Conservation (phyloP, 1,284 basidiomycete genomes). For the Ustilago curta region DNA sequence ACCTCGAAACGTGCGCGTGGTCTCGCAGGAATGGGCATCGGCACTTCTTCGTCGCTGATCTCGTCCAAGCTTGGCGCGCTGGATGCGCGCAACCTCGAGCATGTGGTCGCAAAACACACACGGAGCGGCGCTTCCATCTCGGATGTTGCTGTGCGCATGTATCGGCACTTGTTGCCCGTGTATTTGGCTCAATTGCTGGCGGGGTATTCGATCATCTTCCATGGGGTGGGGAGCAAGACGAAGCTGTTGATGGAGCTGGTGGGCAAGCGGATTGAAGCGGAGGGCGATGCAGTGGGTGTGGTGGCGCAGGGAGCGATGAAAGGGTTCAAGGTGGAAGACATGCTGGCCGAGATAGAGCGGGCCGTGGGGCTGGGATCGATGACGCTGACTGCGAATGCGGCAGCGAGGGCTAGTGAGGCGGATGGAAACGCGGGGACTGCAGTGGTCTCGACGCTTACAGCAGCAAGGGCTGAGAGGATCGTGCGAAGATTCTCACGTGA, state of each 20-base stretch:
- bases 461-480: conserved; percentile 41
- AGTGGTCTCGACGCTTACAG: conserved; percentile 35
- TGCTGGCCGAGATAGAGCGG: conserved; percentile 38
- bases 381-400: conserved; percentile 14
- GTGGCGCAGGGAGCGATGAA: conserved; percentile 52
- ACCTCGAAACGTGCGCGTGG: conserved; percentile 40
- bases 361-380: conserved; percentile 33
- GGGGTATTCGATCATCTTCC: conserved; percentile 50
- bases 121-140: conserved; percentile 17
- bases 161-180: conserved; percentile 37
- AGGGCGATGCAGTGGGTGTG: conserved; percentile 50
- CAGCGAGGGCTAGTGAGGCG: conserved; percentile 1
- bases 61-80: conserved; percentile 34
- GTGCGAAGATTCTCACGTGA: conserved; percentile 20
- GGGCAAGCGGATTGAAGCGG: conserved; percentile 20
- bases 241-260: conserved; percentile 34
- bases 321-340: conserved; percentile 53
- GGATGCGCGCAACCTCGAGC: conserved; percentile 29
- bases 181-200: conserved; percentile 46
- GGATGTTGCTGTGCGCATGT: conserved; percentile 35
- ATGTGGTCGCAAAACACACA: conserved; percentile 20
- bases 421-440: conserved; percentile 6
- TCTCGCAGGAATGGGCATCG: conserved; percentile 37
- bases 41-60: conserved; percentile 30
- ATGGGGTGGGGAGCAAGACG: conserved; percentile 46